Evolutionary conservation across 345 rosid species (phyloP).

Genomic region (Eucalyptus fibrosa): DNA sequence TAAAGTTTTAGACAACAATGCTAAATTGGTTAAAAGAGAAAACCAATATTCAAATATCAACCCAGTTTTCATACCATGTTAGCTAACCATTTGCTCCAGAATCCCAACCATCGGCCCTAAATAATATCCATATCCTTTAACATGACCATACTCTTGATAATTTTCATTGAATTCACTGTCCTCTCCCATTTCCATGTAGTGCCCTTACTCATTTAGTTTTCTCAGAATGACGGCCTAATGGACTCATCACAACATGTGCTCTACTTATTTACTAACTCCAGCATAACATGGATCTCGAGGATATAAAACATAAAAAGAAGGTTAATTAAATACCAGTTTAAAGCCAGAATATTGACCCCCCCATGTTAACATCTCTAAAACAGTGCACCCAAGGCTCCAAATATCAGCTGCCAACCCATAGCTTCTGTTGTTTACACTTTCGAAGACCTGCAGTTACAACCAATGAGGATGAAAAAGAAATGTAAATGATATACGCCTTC

Average conservation of each 20-base stretch:
- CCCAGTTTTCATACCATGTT: background rate
- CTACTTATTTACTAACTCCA: background rate
- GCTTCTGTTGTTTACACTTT: slow-evolving; percentile 25
- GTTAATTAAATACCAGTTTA: slow-evolving; percentile 25
- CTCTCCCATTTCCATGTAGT: background rate
- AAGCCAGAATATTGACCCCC: slow-evolving; percentile 38
- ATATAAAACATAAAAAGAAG: background rate
- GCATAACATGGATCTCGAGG: background rate
- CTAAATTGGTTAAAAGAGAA: too few relatives aligned
- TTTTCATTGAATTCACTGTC: background rate
- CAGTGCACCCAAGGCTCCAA: slow-evolving; percentile 91
- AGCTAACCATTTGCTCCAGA: background rate
- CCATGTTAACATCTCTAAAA: slow-evolving; percentile 66
- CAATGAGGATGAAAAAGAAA: background rate
- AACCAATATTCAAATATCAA: background rate
- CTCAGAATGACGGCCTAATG: background rate
- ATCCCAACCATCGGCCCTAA: background rate
- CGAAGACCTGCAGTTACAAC: slow-evolving; percentile 41
- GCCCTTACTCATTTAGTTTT: background rate
- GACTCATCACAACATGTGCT: background rate
- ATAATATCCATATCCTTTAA: too few relatives aligned
- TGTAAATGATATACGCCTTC: background rate
- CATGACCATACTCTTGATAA: background rate
- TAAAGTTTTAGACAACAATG: too few relatives aligned
- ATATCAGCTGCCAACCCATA: slow-evolving; percentile 73